phyloP scores from a whole-genome alignment of 1,284 basidiomycete species.

The Rhodotorula sp. region DNA sequence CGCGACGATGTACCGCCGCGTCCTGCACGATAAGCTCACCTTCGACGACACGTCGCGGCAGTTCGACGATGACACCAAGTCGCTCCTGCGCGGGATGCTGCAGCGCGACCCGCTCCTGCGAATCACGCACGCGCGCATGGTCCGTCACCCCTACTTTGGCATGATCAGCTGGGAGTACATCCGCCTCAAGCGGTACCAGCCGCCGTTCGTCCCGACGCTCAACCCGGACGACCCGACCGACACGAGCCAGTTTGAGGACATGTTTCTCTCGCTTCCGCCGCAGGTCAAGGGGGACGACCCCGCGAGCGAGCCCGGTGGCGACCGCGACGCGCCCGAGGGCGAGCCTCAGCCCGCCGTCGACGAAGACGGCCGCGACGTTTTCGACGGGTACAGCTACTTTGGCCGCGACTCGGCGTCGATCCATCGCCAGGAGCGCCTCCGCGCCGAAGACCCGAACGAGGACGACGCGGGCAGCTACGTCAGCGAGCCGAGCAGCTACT shows the following conservation, averaged over 20 bases:
- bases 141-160: conserved; percentile 87
- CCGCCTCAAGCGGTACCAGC: conserved; percentile 58
- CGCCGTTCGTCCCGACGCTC: conserved; percentile 94
- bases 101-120: conserved; percentile 87
- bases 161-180: conserved; percentile 63
- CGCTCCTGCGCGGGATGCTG: conserved; percentile 86
- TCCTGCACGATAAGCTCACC: conserved; percentile 79
- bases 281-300: conserved; percentile 23
- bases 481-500: not conserved
- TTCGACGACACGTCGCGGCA: conserved; percentile 68
- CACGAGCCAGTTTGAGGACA: conserved; percentile 96
- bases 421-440: conserved; percentile 1
- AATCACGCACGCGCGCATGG: conserved; percentile 89
- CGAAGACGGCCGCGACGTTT: conserved; percentile 48
- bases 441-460: not conserved
- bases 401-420: conserved; percentile 36
- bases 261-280: conserved; percentile 64
- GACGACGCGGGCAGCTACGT: not conserved
- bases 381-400: conserved; percentile 34
- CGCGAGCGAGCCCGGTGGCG: conserved; percentile 22
- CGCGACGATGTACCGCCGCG: conserved; percentile 89
- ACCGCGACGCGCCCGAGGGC: conserved; percentile 56
- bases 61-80: conserved; percentile 92
- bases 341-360: conserved; percentile 55
- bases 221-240: conserved; percentile 91